Percentiles rank a stretch among this genome's conserved stretches.
These are phyloP conservation scores for Rutstroemia sp. DNA, from an alignment of 2,329 filamentous ascomycete genomes.

Conservation along the genomic window DNA sequence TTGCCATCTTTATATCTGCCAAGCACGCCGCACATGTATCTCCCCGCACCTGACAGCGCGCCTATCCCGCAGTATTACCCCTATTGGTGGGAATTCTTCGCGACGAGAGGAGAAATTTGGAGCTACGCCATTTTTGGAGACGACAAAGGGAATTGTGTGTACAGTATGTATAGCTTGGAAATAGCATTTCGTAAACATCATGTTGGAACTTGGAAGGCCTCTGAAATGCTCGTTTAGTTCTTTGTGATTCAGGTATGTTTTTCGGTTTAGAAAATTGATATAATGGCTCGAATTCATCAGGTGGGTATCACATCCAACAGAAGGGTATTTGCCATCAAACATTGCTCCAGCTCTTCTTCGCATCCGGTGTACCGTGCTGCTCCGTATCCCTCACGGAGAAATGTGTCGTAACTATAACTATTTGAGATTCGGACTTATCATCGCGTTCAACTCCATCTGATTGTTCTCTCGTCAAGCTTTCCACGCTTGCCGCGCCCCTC, in stretches of 20 bases:
- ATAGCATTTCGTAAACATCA: too few relatives aligned
- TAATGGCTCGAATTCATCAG: neutral
- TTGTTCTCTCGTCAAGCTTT: neutral
- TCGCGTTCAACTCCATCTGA: neutral
- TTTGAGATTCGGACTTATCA: neutral
- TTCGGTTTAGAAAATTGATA: too few relatives aligned
- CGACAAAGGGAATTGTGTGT: neutral
- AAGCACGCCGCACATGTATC: neutral
- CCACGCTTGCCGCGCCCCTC: neutral
- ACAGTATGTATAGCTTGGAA: too few relatives aligned
- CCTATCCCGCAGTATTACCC: neutral
- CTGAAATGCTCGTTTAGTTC: too few relatives aligned
- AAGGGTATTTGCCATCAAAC: neutral
- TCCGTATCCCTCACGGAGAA: neutral
- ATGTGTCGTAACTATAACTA: neutral
- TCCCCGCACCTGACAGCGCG: neutral
- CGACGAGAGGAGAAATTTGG: neutral
- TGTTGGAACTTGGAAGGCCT: too few relatives aligned
- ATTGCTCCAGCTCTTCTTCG: conserved; percentile 1
- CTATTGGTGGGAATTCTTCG: conserved; percentile 5
- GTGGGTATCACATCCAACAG: neutral
- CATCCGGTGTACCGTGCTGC: neutral
- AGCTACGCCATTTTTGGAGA: neutral
- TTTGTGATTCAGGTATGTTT: too few relatives aligned
- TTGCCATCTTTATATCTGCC: neutral